Conservation (phyloP, 176 grass and related monocot species). For the Triticum urartu region DNA sequence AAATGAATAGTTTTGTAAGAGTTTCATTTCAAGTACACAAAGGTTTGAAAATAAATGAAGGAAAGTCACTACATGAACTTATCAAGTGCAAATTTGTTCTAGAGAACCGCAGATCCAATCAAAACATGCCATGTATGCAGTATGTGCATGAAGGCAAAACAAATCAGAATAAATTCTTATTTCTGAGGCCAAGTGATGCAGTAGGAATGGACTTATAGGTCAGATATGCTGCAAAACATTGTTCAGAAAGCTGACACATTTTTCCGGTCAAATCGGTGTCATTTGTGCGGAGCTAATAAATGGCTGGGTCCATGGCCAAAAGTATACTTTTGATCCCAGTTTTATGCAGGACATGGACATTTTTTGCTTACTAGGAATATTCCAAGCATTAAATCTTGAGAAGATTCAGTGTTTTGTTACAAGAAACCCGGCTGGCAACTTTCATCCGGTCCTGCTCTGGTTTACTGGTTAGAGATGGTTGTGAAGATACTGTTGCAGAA, state of each 20-base stretch:
- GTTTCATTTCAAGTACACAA: background rate
- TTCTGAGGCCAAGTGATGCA: background rate
- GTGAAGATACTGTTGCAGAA: background rate
- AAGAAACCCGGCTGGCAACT: background rate
- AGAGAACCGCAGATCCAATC: too few species aligned
- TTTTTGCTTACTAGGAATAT: background rate
- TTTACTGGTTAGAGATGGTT: background rate
- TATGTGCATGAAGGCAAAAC: background rate
- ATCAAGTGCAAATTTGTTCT: too few species aligned
- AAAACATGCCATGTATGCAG: background rate
- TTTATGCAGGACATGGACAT: background rate
- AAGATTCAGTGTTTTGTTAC: background rate
- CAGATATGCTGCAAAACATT: background rate
- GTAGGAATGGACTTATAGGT: background rate
- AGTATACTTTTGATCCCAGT: background rate
- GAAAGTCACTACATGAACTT: background rate
- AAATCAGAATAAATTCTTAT: background rate
- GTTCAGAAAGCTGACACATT: background rate
- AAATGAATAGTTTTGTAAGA: background rate
- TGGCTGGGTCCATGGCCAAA: background rate
- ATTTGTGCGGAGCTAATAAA: background rate
- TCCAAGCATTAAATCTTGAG: background rate
- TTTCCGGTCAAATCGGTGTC: background rate
- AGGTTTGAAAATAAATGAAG: background rate
- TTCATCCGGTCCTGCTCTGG: background rate